Base-by-base conservation (phyloP, 257 asterid species). In the Knoxia roxburghii region DNA sequence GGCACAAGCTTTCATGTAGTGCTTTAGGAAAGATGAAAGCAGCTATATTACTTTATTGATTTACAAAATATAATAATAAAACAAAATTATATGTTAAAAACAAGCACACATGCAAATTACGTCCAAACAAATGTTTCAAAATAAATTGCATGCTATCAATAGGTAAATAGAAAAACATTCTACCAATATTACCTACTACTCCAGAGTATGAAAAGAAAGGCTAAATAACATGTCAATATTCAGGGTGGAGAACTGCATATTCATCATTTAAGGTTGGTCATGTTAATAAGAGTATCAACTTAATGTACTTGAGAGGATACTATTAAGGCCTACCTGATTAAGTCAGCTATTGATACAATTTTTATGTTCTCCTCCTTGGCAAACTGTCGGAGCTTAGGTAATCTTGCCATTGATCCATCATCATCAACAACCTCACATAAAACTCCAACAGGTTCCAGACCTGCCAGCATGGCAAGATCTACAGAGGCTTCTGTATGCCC, bases 401-500 rank as follows among this genome's bases (percentile, higher is more conserved):
- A 75, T 58, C 99, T 85, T 64, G 99, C 99, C 99, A 94, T 94
- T 48, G 99, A 94, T 73, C 99, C 99, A 78, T 94, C 99, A 64
- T 94, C 97, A 71, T 88, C 99, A 59, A 94, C 99, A 73, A 94
- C 75, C 83, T 94, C 99, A 68, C 95, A 90, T 68, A 94, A 67
- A 75, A 90, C 97, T 49, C 93, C 96, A 65, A 86, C 89, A 65
- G 97, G 88, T 3, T 79, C 99, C 49, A 84, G 81, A 20, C 97
- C 97, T 62, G 99, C 97, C 56, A 93, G 85, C 83, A 78, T 48
- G 45, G 96, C 70, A 67, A 94, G 97, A 74, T 94, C 99, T 54
- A 94, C 87, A 43, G 99, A 87, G 54, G 99, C 99, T 86, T 94
- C 99, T 30, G 99, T 94, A 77, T 94, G 99, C 46, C 99, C 99